Base-by-base conservation (phyloP, 352 stramenopile genomes). In the Phytophthora sp. region DNA sequence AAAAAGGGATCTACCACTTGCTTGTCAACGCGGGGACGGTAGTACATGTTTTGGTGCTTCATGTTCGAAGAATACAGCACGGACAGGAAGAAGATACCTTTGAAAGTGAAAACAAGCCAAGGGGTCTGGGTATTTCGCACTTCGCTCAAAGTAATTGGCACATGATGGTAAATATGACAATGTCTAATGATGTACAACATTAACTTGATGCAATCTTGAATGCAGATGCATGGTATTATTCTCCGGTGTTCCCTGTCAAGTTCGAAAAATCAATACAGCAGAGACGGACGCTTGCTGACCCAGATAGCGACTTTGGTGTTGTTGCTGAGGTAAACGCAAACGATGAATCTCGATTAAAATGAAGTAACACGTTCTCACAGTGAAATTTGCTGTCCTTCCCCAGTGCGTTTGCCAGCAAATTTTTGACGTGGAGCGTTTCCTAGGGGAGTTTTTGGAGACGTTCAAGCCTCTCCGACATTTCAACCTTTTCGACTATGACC, bases 401-500 rank as follows among this genome's bases (percentile, higher is more conserved):
- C 11, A 89, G 79, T 85, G 73, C 38, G 15, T 74, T 28, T 55
- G 39, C 20, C 74, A 90, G 51, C 74, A 82, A 41, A 46, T 75
- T 30, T 84, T 92, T 39, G 77, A 90, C 44, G 70, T 79, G 12
- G 83, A 92, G 54, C 44, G 57, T 8, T 89, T 90, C 49, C 39
- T 92, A 8, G 69, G 68, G 3, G 31, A 52, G 4, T 84, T 90
- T 53, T 49, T 92, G 23, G 59, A 67, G 43, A 69, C 53, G 6
- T 88, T 87, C 30, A 60, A 64, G 21, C 54, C 68, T 0, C 70
- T 88, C 35, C 66, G 62, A 31, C 42, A 58, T 5, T 69, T 71
- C 42, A 66, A 83, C 34, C 59, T 92, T 21, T 69, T 87, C 7
- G 79, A 90, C 66, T 92, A 92, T 54, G 80, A 89, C 37, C 34